Evolutionary conservation across 805 yeast genomes (phyloP).

Genomic region (Millerago galiae): DNA sequence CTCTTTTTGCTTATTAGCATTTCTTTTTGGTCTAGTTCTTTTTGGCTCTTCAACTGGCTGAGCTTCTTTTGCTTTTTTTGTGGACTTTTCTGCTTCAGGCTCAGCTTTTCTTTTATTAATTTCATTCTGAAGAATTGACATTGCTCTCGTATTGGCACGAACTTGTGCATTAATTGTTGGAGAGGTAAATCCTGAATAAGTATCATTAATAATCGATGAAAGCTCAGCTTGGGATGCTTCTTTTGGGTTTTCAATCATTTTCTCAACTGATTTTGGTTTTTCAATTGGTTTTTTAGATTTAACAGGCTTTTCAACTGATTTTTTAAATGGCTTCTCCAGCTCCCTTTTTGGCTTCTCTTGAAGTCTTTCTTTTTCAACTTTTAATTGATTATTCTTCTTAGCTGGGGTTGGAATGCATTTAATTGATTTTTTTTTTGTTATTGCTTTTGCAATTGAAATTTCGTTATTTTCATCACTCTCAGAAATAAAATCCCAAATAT

Average conservation of each 20-base stretch:
- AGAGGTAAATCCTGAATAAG: conserved; percentile 12
- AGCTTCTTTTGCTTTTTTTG: not conserved
- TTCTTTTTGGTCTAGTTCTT: too few species aligned
- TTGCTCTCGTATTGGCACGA: conserved; percentile 13
- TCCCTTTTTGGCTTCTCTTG: not conserved
- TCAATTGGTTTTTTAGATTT: not conserved
- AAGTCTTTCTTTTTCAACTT: not conserved
- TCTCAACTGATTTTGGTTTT: not conserved
- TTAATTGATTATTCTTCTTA: not conserved
- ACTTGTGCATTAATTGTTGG: conserved; percentile 12
- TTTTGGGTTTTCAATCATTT: not conserved
- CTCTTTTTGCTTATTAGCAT: not conserved
- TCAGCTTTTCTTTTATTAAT: not conserved
- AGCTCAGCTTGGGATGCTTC: not conserved
- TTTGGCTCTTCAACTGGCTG: not conserved
- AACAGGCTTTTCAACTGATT: too few species aligned
- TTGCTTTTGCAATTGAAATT: not conserved
- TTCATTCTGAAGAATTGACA: conserved; percentile 1
- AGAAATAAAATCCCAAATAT: conserved; percentile 22
- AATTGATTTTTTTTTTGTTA: conserved; percentile 6
- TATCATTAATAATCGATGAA: conserved; percentile 8
- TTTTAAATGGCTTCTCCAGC: not conserved
- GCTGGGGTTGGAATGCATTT: not conserved
- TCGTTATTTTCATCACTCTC: conserved; percentile 4
- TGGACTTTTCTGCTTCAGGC: too few species aligned